A percentile compares a stretch with the other conserved stretches of the same genome.
These are phyloP conservation scores for Sicyos baderoa DNA, from an alignment of 306 rosid genomes.

Conservation along the genomic window DNA sequence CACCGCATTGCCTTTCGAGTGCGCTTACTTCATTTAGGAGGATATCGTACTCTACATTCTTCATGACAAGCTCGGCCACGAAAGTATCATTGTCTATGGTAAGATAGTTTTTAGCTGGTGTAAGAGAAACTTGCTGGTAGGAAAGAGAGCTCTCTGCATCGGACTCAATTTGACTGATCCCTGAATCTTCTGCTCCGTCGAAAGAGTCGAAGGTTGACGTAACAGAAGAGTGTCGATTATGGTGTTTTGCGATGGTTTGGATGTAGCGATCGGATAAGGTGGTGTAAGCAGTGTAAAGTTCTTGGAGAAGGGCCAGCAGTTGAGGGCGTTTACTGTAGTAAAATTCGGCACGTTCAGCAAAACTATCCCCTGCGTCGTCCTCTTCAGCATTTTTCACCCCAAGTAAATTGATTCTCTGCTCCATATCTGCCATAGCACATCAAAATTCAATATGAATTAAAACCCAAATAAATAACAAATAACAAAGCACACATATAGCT, in stretches of 20 bases:
- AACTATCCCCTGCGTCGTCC: constrained; percentile 47
- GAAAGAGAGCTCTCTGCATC: constrained; percentile 75
- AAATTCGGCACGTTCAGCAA: constrained; percentile 79
- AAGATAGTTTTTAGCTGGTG: constrained; percentile 16
- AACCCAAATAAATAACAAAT: neutral
- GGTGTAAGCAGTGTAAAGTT: constrained; percentile 70
- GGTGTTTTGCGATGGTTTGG: constrained; percentile 47
- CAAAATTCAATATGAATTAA: neutral
- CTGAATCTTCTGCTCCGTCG: constrained; percentile 41
- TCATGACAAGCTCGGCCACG: constrained; percentile 65
- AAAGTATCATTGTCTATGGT: constrained; percentile 25
- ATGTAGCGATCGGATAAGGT: constrained; percentile 73
- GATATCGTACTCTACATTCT: constrained; percentile 57
- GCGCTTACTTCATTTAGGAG: constrained; percentile 43
- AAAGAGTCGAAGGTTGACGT: constrained; percentile 40
- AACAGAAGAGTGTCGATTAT: constrained; percentile 41
- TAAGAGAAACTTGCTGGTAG: constrained; percentile 36
- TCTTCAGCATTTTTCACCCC: constrained; percentile 33
- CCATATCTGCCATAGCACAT: constrained; percentile 47
- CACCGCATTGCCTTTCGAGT: constrained; percentile 45
- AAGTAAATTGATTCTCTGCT: constrained; percentile 66
- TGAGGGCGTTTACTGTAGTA: constrained; percentile 90
- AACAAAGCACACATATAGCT: too few species aligned
- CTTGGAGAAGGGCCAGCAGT: constrained; percentile 59
- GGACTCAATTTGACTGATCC: constrained; percentile 44